phyloP scores from a whole-genome alignment of 2,329 filamentous ascomycete genomes.

The Ophiostoma australiae region DNA sequence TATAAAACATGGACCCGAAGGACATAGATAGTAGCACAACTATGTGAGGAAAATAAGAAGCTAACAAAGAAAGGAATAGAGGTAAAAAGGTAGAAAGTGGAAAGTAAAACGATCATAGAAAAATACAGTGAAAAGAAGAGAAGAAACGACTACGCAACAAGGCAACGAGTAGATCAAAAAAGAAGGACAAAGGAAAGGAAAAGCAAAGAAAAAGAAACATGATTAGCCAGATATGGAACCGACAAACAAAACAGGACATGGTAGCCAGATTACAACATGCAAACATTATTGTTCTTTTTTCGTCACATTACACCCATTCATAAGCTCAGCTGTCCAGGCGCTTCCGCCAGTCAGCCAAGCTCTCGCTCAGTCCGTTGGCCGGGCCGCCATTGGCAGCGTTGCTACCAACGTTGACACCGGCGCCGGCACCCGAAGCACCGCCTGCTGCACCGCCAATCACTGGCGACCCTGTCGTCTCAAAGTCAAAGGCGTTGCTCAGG shows the following conservation, averaged over 20 bases:
- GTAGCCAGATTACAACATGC: conserved; percentile 13
- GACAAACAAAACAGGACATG: conserved; percentile 6
- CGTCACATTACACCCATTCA: conserved; percentile 12
- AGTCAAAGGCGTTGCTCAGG: conserved; percentile 82
- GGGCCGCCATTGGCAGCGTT: conserved; percentile 42
- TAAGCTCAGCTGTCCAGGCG: conserved; percentile 54
- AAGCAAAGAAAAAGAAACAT: background rate
- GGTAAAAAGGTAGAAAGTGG: conserved; percentile 4
- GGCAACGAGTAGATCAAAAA: background rate
- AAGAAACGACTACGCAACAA: background rate
- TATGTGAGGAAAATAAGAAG: conserved; percentile 6
- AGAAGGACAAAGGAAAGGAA: conserved; percentile 3
- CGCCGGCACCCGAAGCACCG: conserved; percentile 21
- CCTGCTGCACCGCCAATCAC: background rate
- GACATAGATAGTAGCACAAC: conserved; percentile 6
- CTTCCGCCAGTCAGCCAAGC: conserved; percentile 74
- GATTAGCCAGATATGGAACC: background rate
- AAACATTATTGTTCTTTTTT: conserved; percentile 11
- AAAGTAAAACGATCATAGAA: conserved; percentile 10
- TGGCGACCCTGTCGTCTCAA: conserved; percentile 47
- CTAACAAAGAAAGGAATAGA: background rate
- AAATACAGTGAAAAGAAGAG: conserved; percentile 10
- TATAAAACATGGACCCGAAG: background rate
- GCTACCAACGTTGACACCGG: conserved; percentile 24
- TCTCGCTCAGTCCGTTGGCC: conserved; percentile 56